These are phyloP conservation scores for Gynostemma pentaphyllum DNA, from an alignment of 306 rosid species.

Conservation along the genomic window DNA sequence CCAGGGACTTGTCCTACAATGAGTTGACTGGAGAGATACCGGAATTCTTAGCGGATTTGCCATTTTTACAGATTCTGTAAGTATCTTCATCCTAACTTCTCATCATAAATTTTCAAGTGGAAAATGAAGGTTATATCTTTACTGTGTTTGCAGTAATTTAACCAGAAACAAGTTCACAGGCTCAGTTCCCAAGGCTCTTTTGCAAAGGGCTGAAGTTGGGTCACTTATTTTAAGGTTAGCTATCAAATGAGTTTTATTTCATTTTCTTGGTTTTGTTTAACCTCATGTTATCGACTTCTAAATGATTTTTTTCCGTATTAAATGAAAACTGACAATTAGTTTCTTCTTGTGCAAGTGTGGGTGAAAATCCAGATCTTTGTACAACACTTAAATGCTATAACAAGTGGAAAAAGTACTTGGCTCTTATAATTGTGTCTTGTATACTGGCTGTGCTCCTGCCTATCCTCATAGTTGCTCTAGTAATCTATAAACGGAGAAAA, in stretches of 20 bases:
- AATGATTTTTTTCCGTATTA: neutral
- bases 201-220: neutral
- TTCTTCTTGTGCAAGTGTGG: constrained; percentile 12
- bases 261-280: neutral
- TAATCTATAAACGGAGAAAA: constrained; percentile 8
- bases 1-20: constrained; percentile 38
- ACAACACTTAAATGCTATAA: neutral
- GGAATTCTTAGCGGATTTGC: constrained; percentile 13
- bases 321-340: neutral
- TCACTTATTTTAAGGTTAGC: constrained; percentile 4
- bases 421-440: constrained; percentile 21
- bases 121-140: neutral
- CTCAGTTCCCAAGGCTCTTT: constrained; percentile 14
- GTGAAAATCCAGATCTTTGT: constrained; percentile 16
- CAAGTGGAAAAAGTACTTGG: constrained; percentile 5
- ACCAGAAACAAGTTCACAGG: constrained; percentile 14
- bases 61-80: constrained; percentile 23
- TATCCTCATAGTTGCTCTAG: neutral
- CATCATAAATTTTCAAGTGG: neutral
- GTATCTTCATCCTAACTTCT: neutral
- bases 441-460: constrained; percentile 2
- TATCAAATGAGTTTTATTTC: neutral
- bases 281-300: neutral
- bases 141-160: constrained; percentile 4
- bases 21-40: constrained; percentile 29